These are phyloP conservation scores for Aquilaria malaccensis DNA, from an alignment of 345 rosid genomes.

Conservation along the genomic window DNA sequence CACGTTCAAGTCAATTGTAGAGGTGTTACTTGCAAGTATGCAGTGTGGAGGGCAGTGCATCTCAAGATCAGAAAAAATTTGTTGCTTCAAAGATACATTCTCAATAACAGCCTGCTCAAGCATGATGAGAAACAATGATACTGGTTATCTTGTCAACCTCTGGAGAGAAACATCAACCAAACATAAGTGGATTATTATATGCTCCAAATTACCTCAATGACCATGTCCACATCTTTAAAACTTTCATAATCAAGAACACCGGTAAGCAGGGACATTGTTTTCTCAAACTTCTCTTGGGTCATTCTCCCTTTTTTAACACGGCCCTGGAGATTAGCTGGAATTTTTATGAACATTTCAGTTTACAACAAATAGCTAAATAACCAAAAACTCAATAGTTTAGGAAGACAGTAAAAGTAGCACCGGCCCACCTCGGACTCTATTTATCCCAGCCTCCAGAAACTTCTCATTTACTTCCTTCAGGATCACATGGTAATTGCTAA, in stretches of 20 bases:
- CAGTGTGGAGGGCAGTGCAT: slow-evolving; percentile 85
- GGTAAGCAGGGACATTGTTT: slow-evolving; percentile 64
- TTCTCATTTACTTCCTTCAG: slow-evolving; percentile 89
- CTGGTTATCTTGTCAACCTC: neutral
- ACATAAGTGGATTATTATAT: neutral
- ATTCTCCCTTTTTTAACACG: slow-evolving; percentile 81
- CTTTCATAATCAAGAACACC: slow-evolving; percentile 81
- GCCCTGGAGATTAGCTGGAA: slow-evolving; percentile 81
- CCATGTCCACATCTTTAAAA: slow-evolving; percentile 89
- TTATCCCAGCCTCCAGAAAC: slow-evolving; percentile 81
- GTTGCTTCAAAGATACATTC: slow-evolving; percentile 85
- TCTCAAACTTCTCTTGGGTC: slow-evolving; percentile 74
- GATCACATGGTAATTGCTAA: slow-evolving; percentile 72
- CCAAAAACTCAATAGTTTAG: neutral
- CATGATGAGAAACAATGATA: slow-evolving; percentile 3
- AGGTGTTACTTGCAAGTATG: slow-evolving; percentile 90
- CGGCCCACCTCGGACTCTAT: slow-evolving; percentile 67
- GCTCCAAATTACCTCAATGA: slow-evolving; percentile 66
- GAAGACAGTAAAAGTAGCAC: neutral
- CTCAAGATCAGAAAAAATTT: slow-evolving; percentile 91
- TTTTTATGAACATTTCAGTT: slow-evolving; percentile 2
- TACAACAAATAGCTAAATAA: slow-evolving; percentile 11
- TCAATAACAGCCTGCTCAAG: slow-evolving; percentile 88
- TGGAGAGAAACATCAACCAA: slow-evolving; percentile 4
- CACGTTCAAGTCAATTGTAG: slow-evolving; percentile 88